Evolutionary conservation across 352 stramenopile genomes (phyloP), one percentile per base, ranked within the genome.

Genomic region (Phytophthora nicotianae): DNA sequence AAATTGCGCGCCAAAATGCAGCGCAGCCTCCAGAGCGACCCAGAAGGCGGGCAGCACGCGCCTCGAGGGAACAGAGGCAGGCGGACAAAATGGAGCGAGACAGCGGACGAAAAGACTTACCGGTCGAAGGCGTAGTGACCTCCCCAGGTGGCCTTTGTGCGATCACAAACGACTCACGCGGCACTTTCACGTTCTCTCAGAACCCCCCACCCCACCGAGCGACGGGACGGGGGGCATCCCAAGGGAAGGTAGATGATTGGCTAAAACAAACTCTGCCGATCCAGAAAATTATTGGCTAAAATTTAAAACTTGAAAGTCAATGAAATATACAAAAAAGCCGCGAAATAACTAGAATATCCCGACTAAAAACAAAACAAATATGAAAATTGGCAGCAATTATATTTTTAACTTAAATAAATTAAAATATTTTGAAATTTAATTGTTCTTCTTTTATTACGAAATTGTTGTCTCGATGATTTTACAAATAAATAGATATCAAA

Each of bases 151-250:
- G 66, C 52, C 43, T 67, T 67, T 68, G 62, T 50, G 69, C 51
- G 66, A 63, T 49, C 62, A 70, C 62, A 63, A 53, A 62, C 58
- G 49, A 66, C 38, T 58, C 43, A 60, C 66, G 68, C 68, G 64
- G 63, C 68, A 69, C 67, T 77, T 81, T 81, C 50, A 62, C 65
- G 70, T 81, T 81, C 73, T 79, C 66, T 68, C 38, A 7, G 52
- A 49, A 60, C 32, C 51, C 23, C 47, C 38, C 40, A 52, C 48
- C n/a, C n/a, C n/a, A n/a, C n/a, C n/a, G n/a, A n/a, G 40, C 58
- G 51, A 67, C 45, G 45, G 45, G 45, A 50, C 45, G 45, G 24
- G 32, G 45, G 16, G 24, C 27, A 14, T 50, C 45, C 45, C 23
- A 24, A 23, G 5, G 13, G 20, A 50, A 50, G 45, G 13, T 21